phyloP scores from a whole-genome alignment of 441 rosid genomes.

The Geranium incanum region DNA sequence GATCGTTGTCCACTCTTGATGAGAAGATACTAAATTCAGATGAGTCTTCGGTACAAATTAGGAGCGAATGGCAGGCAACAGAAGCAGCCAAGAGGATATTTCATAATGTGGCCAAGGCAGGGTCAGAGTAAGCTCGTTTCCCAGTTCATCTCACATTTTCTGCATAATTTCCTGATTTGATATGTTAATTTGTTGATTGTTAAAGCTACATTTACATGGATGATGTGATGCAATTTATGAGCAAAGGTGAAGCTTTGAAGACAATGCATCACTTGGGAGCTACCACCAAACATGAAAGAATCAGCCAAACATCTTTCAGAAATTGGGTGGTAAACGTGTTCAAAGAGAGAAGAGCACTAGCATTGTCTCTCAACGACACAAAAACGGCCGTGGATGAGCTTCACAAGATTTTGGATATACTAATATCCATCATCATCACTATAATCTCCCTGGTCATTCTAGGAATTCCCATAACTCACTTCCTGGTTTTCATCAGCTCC shows the following conservation, averaged over 20 bases:
- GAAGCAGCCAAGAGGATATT: conserved; percentile 75
- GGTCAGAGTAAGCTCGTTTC: conserved; percentile 41
- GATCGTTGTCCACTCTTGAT: conserved; percentile 46
- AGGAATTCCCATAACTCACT: conserved; percentile 13
- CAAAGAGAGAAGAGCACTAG: neutral
- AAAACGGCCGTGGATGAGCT: conserved; percentile 41
- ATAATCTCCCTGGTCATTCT: neutral
- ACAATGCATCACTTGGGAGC: conserved; percentile 2
- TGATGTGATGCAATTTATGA: conserved; percentile 3
- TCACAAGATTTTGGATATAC: neutral
- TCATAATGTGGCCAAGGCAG: conserved; percentile 47
- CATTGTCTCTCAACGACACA: conserved; percentile 39
- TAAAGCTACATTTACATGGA: neutral
- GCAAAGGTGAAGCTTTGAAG: neutral
- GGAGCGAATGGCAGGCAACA: conserved; percentile 66
- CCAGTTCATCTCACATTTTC: neutral
- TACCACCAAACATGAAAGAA: neutral
- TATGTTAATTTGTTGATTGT: neutral
- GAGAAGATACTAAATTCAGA: conserved; percentile 45
- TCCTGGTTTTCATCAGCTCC: conserved; percentile 50
- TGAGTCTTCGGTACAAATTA: conserved; percentile 45
- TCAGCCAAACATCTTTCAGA: neutral
- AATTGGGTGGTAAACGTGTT: neutral
- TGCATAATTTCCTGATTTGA: neutral
- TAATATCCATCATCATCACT: neutral